Evolutionary conservation across 192 early-diverging fungal species (phyloP), one percentile per base, ranked within the genome.

Genomic region (Backusella australiensis): DNA sequence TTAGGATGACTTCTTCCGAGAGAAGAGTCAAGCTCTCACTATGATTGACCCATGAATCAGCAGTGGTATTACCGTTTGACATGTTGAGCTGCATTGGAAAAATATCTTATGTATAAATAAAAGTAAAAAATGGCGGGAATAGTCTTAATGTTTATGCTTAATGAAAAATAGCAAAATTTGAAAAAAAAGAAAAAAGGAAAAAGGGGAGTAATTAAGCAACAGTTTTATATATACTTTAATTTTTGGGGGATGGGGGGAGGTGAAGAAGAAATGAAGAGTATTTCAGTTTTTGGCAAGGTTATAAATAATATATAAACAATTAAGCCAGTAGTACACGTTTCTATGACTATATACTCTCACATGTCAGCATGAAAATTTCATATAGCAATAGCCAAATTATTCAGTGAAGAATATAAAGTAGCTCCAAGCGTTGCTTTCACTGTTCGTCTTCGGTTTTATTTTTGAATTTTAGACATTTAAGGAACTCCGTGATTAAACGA

Each of bases 281-380:
- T 3, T 56, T 56, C 53, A 56, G 53, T 56, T 56, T 56, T 56
- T 56, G 53, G 53, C 53, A 56, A 56, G 9, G 9, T 56, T 56
- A 56, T 56, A 56, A 56, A 56, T 56, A 56, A 56, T 56, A 56
- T 21, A 26, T 21, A 56, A 56, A 56, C n/a, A 56, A 56, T 56
- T 56, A 9, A 56, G n/a, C 53, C n/a, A 56, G 53, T 56, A 23
- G 53, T 21, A 56, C 53, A 56, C 53, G 53, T 21, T 56, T 56
- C 53, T 56, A 56, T 56, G 19, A 56, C 53, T 56, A n/a, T 56
- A 56, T 56, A 26, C 53, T 56, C 53, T 56, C 53, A 56, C 53
- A 56, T 56, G 53, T 21, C 2, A 26, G n/a, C n/a, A 56, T 56
- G 53, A 1, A 11, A 21, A 56, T 56, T 56, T 21, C 19, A 56